phyloP scores from a whole-genome alignment of 345 rosid genomes.

The Brassica napus region DNA sequence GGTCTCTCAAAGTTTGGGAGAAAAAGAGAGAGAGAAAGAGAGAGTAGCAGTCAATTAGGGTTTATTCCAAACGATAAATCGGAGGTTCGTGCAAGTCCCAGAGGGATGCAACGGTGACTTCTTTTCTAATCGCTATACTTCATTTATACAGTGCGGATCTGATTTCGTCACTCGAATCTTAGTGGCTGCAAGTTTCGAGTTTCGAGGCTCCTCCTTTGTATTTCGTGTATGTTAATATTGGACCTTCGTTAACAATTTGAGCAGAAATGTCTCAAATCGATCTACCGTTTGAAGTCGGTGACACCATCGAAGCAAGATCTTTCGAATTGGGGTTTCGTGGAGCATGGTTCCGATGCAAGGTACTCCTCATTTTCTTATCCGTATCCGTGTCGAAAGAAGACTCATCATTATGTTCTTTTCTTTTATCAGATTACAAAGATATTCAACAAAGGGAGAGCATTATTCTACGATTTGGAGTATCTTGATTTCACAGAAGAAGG shows the following conservation, averaged over 20 bases:
- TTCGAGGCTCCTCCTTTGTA: too few relatives aligned
- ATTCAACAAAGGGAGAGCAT: background rate
- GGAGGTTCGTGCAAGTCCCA: background rate
- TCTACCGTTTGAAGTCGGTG: conserved; percentile 52
- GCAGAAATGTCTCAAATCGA: conserved; percentile 1
- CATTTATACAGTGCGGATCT: too few relatives aligned
- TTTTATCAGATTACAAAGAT: conserved; percentile 21
- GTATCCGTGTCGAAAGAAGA: background rate
- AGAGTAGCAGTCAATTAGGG: background rate
- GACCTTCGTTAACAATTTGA: too few relatives aligned
- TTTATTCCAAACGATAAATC: background rate
- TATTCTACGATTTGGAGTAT: conserved; percentile 21
- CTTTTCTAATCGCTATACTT: too few relatives aligned
- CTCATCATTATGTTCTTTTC: background rate
- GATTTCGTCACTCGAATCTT: too few relatives aligned
- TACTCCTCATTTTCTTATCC: conserved; percentile 15
- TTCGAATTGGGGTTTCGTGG: conserved; percentile 60
- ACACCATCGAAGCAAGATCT: conserved; percentile 52
- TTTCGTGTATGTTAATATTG: background rate
- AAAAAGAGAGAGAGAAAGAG: too few relatives aligned
- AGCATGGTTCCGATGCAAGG: conserved; percentile 93
- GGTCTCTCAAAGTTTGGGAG: background rate
- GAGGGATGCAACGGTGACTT: background rate
- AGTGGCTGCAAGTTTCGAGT: too few relatives aligned
- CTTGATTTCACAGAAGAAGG: conserved; percentile 27